Conservation (phyloP, 495 filamentous ascomycete genomes). For the Xylaria longipes region DNA sequence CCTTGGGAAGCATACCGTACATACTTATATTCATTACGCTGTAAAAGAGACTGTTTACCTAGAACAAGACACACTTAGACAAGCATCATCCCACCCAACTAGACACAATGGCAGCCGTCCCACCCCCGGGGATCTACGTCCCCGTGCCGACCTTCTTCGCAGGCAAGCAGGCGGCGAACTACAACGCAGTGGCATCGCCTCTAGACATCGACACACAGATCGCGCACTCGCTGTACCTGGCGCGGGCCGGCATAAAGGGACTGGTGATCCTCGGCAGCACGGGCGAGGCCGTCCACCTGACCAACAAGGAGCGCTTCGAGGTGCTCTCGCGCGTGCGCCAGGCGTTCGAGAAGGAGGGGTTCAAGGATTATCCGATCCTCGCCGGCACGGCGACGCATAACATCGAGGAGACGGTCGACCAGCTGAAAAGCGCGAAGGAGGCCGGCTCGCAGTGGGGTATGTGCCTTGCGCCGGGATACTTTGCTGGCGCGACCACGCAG, state of each 20-base stretch:
- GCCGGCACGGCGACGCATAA: conserved; percentile 69
- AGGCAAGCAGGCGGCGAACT: conserved; percentile 35
- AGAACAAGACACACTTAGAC: neutral
- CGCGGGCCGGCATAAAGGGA: conserved; percentile 64
- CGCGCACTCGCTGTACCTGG: conserved; percentile 67
- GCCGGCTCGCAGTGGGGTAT: conserved; percentile 71
- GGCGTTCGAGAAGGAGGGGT: conserved; percentile 62
- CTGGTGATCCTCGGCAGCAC: conserved; percentile 72
- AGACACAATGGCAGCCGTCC: conserved; percentile 33
- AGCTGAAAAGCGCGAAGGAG: conserved; percentile 60
- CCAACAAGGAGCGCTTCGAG: conserved; percentile 61
- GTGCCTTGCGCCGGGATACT: conserved; percentile 64
- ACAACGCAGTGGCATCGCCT: conserved; percentile 34
- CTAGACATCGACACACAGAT: conserved; percentile 63
- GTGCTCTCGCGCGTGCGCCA: conserved; percentile 61
- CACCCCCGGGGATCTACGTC: conserved; percentile 52
- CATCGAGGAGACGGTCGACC: conserved; percentile 67
- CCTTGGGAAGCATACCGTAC: no score
- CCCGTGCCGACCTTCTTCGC: conserved; percentile 54
- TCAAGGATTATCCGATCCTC: conserved; percentile 67
- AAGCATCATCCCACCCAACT: neutral
- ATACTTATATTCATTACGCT: neutral
- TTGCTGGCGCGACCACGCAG: conserved; percentile 55
- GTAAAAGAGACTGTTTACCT: neutral
- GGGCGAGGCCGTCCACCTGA: conserved; percentile 72